Evolutionary conservation across 148 eudicot genomes (phyloP).

Genomic region (Heliosperma pusillum): DNA sequence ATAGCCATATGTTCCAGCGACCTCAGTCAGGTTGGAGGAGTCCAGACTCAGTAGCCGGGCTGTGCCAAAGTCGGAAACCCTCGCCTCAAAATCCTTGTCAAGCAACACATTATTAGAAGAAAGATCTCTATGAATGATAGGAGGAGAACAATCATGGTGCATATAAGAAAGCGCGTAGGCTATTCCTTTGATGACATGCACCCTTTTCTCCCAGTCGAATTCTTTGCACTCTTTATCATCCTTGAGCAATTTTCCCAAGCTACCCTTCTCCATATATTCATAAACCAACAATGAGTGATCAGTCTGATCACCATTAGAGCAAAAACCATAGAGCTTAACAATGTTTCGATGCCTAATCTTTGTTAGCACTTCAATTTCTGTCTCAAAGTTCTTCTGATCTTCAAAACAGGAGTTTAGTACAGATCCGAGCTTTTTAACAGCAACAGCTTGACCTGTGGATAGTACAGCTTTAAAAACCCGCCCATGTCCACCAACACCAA

Average conservation of each 20-base stretch:
- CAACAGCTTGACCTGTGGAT: constrained; percentile 38
- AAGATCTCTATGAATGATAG: constrained; percentile 37
- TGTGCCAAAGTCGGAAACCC: constrained; percentile 44
- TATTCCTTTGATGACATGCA: constrained; percentile 30
- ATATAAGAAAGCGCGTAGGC: constrained; percentile 36
- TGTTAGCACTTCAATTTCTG: constrained; percentile 38
- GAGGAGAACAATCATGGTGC: constrained; percentile 42
- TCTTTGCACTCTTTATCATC: constrained; percentile 24
- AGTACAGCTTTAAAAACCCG: constrained; percentile 46
- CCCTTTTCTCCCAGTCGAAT: constrained; percentile 33
- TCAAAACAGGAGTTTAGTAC: constrained; percentile 13
- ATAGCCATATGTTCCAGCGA: constrained; percentile 39
- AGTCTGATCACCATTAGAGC: constrained; percentile 29
- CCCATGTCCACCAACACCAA: constrained; percentile 45
- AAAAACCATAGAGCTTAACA: constrained; percentile 43
- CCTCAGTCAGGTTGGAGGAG: constrained; percentile 29
- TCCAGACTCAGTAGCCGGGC: constrained; percentile 31
- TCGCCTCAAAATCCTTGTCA: constrained; percentile 30
- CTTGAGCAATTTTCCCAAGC: constrained; percentile 23
- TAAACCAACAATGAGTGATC: constrained; percentile 39
- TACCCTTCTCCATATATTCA: constrained; percentile 39
- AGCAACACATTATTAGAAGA: constrained; percentile 39
- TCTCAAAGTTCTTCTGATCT: constrained; percentile 24
- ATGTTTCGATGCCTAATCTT: constrained; percentile 46
- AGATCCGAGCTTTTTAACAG: constrained; percentile 44